These are phyloP conservation scores for Echria macrotheca DNA, from an alignment of 495 filamentous ascomycete species.

Conservation along the genomic window DNA sequence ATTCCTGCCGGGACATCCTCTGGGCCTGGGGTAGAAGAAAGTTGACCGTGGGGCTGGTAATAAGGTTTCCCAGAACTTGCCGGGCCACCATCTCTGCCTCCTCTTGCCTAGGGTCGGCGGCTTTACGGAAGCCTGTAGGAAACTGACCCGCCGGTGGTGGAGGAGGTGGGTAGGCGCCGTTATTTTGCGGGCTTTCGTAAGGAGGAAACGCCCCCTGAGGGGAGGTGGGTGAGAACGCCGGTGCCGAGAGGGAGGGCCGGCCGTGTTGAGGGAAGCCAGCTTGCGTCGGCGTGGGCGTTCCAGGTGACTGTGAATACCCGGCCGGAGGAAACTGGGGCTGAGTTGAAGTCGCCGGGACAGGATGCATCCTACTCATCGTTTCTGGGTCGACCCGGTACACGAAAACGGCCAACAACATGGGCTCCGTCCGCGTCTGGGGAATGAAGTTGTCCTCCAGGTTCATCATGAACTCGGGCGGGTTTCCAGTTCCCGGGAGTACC, in stretches of 20 bases:
- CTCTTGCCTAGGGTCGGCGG: slow-evolving; percentile 20
- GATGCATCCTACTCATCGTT: slow-evolving; percentile 33
- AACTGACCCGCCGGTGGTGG: slow-evolving; percentile 17
- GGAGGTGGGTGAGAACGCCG: slow-evolving; percentile 44
- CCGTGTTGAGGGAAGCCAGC: slow-evolving; percentile 14
- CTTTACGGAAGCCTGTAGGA: neutral
- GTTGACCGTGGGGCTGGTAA: slow-evolving; percentile 56
- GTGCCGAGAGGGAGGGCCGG: slow-evolving; percentile 37
- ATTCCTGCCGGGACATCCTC: slow-evolving; percentile 55
- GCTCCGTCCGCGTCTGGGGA: slow-evolving; percentile 58
- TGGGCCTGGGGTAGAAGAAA: slow-evolving; percentile 63
- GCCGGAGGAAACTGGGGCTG: slow-evolving; percentile 10
- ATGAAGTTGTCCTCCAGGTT: slow-evolving; percentile 69
- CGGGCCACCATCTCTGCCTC: slow-evolving; percentile 46
- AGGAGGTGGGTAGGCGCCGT: too few species aligned
- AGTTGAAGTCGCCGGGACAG: neutral
- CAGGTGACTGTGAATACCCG: slow-evolving; percentile 18
- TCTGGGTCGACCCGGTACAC: slow-evolving; percentile 58
- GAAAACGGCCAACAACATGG: slow-evolving; percentile 70
- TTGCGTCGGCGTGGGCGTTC: slow-evolving; percentile 22
- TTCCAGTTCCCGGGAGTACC: slow-evolving; percentile 54
- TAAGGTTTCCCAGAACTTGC: slow-evolving; percentile 55
- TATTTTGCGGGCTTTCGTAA: slow-evolving; percentile 19
- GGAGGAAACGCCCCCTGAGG: slow-evolving; percentile 37
- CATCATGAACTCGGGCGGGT: slow-evolving; percentile 65